These are phyloP conservation scores for Flaveria floridana DNA, from an alignment of 140 eudicot genomes.

Conservation along the genomic window DNA sequence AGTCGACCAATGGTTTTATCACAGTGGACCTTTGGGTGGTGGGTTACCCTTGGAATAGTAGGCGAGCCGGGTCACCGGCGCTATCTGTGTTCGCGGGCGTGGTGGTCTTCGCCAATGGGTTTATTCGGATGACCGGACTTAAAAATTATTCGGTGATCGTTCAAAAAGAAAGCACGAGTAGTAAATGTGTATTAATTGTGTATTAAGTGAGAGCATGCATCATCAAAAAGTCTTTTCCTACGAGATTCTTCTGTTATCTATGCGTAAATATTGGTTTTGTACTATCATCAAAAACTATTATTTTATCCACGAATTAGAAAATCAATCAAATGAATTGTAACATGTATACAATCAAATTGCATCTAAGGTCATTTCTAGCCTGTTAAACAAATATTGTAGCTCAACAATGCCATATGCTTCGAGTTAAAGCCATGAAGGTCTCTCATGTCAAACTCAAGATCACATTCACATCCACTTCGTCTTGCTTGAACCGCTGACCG, in stretches of 20 bases:
- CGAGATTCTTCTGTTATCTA: neutral
- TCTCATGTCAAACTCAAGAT: conserved; percentile 2
- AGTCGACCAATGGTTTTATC: no score
- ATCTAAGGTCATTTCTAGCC: conserved; percentile 20
- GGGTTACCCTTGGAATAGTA: no score
- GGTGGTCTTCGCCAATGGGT: no score
- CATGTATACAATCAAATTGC: conserved; percentile 25
- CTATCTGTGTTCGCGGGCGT: no score
- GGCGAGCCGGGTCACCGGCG: no score
- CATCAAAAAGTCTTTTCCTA: neutral
- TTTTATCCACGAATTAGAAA: neutral
- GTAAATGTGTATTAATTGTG: no score
- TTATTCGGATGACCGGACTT: no score
- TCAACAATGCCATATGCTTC: conserved; percentile 50
- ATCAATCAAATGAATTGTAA: conserved; percentile 25
- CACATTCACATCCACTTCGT: conserved; percentile 61
- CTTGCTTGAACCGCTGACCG: conserved; percentile 51
- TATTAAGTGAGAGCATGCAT: no score
- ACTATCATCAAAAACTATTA: neutral
- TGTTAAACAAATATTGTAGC: conserved; percentile 26
- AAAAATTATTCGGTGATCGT: no score
- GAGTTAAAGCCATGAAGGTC: conserved; percentile 52
- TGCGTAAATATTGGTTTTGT: neutral
- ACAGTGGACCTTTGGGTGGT: no score
- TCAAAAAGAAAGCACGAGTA: no score